A percentile compares a stretch with the other conserved stretches of the same genome.
phyloP scores from a whole-genome alignment of 805 yeast species.

The Middelhovenomyces tepae region DNA sequence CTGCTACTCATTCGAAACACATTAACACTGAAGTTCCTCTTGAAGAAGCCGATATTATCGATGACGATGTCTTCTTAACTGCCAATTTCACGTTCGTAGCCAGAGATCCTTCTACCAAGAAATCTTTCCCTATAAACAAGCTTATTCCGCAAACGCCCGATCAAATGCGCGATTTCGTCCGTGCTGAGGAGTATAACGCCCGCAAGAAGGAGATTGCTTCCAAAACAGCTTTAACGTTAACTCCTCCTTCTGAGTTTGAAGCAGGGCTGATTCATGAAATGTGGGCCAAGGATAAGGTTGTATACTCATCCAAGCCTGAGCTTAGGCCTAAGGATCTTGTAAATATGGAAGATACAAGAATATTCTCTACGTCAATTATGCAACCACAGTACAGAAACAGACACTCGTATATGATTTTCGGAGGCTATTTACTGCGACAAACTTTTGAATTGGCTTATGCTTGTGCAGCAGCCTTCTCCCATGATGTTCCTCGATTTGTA shows the following conservation, averaged over 20 bases:
- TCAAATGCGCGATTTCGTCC: constrained; percentile 75
- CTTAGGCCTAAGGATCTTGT: constrained; percentile 42
- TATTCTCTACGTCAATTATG: constrained; percentile 77
- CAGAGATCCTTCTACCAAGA: constrained; percentile 86
- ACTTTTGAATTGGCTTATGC: constrained; percentile 91
- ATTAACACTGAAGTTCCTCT: constrained; percentile 42
- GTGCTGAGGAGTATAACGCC: constrained; percentile 86
- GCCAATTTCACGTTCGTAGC: constrained; percentile 96
- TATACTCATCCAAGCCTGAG: constrained; percentile 16
- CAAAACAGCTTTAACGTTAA: constrained; percentile 46
- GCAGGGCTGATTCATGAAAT: constrained; percentile 65
- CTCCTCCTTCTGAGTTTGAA: constrained; percentile 68
- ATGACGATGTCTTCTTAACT: constrained; percentile 65
- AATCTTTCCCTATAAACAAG: constrained; percentile 76
- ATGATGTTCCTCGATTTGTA: constrained; percentile 79
- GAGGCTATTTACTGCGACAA: constrained; percentile 88
- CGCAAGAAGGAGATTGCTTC: constrained; percentile 74
- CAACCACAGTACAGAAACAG: constrained; percentile 96
- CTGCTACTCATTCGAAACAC: constrained; percentile 60
- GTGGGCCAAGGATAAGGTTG: constrained; percentile 41
- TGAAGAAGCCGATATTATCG: constrained; percentile 47
- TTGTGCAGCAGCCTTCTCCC: constrained; percentile 81
- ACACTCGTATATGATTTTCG: constrained; percentile 90
- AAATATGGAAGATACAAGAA: constrained; percentile 63
- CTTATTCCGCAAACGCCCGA: constrained; percentile 63